phyloP scores from a whole-genome alignment of 192 early-diverging fungal genomes.

The Coemansia sp. region DNA sequence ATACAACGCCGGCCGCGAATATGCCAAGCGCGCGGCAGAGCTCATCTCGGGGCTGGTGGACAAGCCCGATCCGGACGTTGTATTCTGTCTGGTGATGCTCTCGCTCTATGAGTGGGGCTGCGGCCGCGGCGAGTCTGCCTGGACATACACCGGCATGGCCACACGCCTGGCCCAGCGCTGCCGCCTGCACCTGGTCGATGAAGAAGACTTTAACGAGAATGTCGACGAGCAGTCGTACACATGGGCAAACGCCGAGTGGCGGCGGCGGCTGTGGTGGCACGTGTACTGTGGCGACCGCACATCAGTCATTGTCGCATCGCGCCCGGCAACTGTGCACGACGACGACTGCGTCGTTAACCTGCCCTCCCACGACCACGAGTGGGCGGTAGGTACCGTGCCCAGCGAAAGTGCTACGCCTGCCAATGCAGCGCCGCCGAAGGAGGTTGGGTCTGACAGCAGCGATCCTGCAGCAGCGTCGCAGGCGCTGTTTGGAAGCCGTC shows the following conservation, averaged over 20 bases:
- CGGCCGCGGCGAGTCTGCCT: conserved; percentile 53
- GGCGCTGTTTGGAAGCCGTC: not conserved
- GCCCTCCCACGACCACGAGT: conserved; percentile 50
- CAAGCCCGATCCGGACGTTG: conserved; percentile 48
- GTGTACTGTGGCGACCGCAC: conserved; percentile 49
- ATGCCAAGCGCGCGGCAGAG: conserved; percentile 48
- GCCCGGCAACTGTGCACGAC: conserved; percentile 49
- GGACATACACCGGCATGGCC: conserved; percentile 52
- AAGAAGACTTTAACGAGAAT: conserved; percentile 52
- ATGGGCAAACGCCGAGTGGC: conserved; percentile 47
- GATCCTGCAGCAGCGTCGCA: not conserved
- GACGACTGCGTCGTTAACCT: conserved; percentile 49
- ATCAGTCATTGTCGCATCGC: conserved; percentile 49
- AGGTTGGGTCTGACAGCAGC: not conserved
- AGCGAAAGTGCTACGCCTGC: not conserved
- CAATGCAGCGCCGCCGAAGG: not conserved
- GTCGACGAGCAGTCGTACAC: conserved; percentile 26
- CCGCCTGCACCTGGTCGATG: conserved; percentile 48
- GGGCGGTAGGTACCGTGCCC: conserved; percentile 32
- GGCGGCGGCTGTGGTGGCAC: conserved; percentile 50
- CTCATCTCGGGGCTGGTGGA: conserved; percentile 44
- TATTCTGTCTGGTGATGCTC: conserved; percentile 44
- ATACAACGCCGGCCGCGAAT: conserved; percentile 49
- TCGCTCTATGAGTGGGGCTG: conserved; percentile 54
- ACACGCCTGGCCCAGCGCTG: conserved; percentile 49